Base-by-base conservation (phyloP, 768 basidiomycete species). In the Nidularia pulvinata region DNA sequence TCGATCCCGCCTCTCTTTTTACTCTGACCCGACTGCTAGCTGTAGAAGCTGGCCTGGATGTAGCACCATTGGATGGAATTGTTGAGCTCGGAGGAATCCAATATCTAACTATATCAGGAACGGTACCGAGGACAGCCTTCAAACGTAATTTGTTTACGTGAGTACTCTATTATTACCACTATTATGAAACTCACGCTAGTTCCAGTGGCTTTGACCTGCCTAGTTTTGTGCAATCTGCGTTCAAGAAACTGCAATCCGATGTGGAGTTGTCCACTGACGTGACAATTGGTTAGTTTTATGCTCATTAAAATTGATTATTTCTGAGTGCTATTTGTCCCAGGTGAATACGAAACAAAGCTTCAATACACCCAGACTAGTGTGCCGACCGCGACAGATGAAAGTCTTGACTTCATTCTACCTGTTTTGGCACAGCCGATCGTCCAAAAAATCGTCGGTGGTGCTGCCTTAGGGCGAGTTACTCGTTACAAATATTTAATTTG, bases 401-500 rank as follows among this genome's bases (percentile, higher is more conserved):
- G 75, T 44, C 70, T 91, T 52, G 73, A 86, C 56, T 65, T 86
- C 35, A 81, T 91, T 50, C 72, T 91, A 5, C 89, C 88, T 5
- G 61, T 87, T 42, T 78, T 91, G 53, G 89, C 89, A 0, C 75
- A 81, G 50, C 89, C 89, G 4, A 89, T 91, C 52, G 88, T 91
- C 5, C 86, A 90, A 64, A 82, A 80, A 56, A 78, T 91, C 52
- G 85, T 91, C 42, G 73, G 77, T 5, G 81, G 74, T 14, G 80
- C 85, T 14, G 64, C 72, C 6, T 65, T 90, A 48, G 78, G 81
- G 86, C 84, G 56, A 13, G 69, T 57, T 35, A 4, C 19, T 5
- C 30, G 16, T 37, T 37, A 33, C 56, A 54, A 3, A 45, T 45
- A 14, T 7, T 36, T 7, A n/a, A 16, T 14, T 53, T 9, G 7